Percentiles rank a stretch among this genome's conserved stretches.
Evolutionary conservation across 352 stramenopile genomes (phyloP).

Genomic region (Phytophthora cryptogea): DNA sequence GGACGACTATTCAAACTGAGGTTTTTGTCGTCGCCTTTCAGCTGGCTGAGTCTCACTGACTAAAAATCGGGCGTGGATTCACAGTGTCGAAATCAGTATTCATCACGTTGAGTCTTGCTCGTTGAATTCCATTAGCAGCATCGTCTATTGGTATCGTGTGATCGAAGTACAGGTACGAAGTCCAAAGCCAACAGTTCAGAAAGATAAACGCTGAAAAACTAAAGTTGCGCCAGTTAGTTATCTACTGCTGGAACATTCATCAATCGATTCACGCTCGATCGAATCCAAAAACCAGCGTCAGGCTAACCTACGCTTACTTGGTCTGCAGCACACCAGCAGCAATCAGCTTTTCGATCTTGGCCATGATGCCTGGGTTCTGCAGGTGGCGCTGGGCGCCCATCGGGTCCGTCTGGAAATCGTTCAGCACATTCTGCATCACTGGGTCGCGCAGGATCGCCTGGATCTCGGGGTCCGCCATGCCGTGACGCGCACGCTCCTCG

Average conservation of each 20-base stretch:
- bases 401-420: slow-evolving; percentile 98
- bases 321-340: slow-evolving; percentile 97
- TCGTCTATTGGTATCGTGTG: no score
- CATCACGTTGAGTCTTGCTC: no score
- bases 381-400: slow-evolving; percentile 91
- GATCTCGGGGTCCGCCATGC: slow-evolving; percentile 99
- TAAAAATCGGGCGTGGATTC: no score
- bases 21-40: no score
- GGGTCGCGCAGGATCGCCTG: slow-evolving; percentile 97
- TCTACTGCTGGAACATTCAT: background rate
- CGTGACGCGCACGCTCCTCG: slow-evolving; percentile 96
- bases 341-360: slow-evolving; percentile 99
- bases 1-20: no score
- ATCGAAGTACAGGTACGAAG: no score
- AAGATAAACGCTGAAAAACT: slow-evolving; percentile 12
- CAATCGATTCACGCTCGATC: background rate
- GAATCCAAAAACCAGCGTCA: slow-evolving; percentile 2
- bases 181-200: background rate
- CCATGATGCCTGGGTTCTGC: slow-evolving; percentile 93
- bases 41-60: no score
- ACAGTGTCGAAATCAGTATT: no score
- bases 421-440: slow-evolving; percentile 97
- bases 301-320: slow-evolving; percentile 58
- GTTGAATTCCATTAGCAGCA: no score
- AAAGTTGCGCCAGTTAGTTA: slow-evolving; percentile 9